phyloP scores from a whole-genome alignment of 768 basidiomycete species.

The Russula ochroleuca region DNA sequence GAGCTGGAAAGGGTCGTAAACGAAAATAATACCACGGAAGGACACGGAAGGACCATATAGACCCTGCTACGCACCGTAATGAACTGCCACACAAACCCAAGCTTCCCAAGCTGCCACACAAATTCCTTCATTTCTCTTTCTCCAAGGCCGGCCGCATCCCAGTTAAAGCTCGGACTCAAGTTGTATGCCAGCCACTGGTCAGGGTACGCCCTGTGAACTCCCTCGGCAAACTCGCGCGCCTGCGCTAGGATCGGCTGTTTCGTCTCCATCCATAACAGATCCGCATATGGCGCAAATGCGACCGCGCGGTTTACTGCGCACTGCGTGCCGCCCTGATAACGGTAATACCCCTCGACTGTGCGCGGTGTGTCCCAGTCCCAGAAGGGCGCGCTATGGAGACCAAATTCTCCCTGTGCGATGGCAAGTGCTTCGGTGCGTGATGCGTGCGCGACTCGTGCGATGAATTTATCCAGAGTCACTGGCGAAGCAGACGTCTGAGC shows the following conservation, averaged over 20 bases:
- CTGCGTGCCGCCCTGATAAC: conserved; percentile 95
- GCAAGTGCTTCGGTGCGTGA: conserved; percentile 66
- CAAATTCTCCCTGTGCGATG: conserved; percentile 78
- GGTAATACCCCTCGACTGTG: conserved; percentile 94
- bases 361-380: conserved; percentile 96
- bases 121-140: conserved; percentile 82
- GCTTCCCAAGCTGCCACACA: conserved; percentile 90
- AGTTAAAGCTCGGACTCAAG: conserved; percentile 89
- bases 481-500: conserved; percentile 50
- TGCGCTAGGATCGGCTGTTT: conserved; percentile 90
- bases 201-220: conserved; percentile 78
- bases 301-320: conserved; percentile 90
- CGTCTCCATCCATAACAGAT: conserved; percentile 95
- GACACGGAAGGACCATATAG: background rate
- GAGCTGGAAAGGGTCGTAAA: conserved; percentile 50
- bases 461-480: conserved; percentile 55
- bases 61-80: conserved; percentile 70
- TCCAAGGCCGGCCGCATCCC: conserved; percentile 89
- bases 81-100: conserved; percentile 99
- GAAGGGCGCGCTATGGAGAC: conserved; percentile 67
- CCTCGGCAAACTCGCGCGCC: conserved; percentile 86
- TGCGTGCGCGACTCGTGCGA: conserved; percentile 55
- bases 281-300: conserved; percentile 92
- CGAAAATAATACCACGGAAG: background rate
- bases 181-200: conserved; percentile 97